Evolutionary conservation across 352 stramenopile species (phyloP).

Genomic region (Phytophthora lateralis): DNA sequence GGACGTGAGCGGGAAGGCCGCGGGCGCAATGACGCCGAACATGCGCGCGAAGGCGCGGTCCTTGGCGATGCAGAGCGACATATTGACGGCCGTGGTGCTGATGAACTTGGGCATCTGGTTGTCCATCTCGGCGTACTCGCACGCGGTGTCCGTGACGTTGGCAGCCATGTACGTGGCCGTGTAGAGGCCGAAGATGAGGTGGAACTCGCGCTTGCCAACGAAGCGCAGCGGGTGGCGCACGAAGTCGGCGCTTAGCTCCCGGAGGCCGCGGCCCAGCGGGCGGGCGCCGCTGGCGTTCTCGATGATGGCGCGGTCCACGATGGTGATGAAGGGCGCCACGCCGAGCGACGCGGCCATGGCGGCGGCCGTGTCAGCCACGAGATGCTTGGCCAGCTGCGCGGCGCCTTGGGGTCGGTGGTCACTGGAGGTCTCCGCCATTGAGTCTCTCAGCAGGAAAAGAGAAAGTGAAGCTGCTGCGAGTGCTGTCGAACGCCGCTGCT

Average conservation of each 20-base stretch:
- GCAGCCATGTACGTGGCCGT: slow-evolving; percentile 88
- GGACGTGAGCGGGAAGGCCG: slow-evolving; percentile 76
- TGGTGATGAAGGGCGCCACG: slow-evolving; percentile 88
- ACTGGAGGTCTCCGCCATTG: slow-evolving; percentile 32
- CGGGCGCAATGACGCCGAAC: slow-evolving; percentile 87
- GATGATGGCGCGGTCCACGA: slow-evolving; percentile 90
- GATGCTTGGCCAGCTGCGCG: slow-evolving; percentile 50
- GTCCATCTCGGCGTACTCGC: slow-evolving; percentile 74
- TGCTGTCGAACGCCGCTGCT: background rate
- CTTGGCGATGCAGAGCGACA: slow-evolving; percentile 91
- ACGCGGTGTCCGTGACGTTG: slow-evolving; percentile 87
- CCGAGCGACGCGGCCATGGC: slow-evolving; percentile 70
- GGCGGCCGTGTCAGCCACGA: slow-evolving; percentile 64
- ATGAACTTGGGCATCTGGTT: slow-evolving; percentile 91
- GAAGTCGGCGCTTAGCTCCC: slow-evolving; percentile 65
- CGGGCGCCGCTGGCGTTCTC: slow-evolving; percentile 86
- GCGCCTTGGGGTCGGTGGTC: slow-evolving; percentile 9
- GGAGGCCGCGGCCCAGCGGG: slow-evolving; percentile 63
- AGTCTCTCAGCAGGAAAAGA: slow-evolving; percentile 27
- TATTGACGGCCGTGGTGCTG: slow-evolving; percentile 89
- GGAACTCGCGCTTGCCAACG: slow-evolving; percentile 86
- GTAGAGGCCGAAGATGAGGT: slow-evolving; percentile 91
- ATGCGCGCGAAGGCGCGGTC: slow-evolving; percentile 91
- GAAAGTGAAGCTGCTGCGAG: slow-evolving; percentile 12
- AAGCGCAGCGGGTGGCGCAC: slow-evolving; percentile 79